These are phyloP conservation scores for Sedum album DNA, from an alignment of 164 flowering plant species.

Conservation along the genomic window DNA sequence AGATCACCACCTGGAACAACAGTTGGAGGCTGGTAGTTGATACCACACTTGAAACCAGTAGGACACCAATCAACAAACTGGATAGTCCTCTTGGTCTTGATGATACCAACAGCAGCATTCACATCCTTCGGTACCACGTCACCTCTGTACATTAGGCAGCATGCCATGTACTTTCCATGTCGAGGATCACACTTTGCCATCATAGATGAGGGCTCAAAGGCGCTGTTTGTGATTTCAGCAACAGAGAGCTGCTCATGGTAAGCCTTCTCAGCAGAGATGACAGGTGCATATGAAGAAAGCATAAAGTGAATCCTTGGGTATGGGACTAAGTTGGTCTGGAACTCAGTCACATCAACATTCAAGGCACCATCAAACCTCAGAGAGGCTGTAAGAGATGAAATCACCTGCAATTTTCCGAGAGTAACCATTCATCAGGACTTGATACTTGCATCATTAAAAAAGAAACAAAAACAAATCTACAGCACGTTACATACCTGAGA, in stretches of 20 bases:
- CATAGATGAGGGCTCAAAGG: background rate
- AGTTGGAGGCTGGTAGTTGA: conserved; percentile 2
- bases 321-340: background rate
- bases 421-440: background rate
- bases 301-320: too few relatives aligned
- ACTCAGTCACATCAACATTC: background rate
- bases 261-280: background rate
- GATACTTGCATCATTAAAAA: too few relatives aligned
- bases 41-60: background rate
- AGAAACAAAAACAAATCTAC: background rate
- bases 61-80: background rate
- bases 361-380: background rate
- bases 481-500: background rate
- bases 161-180: conserved; percentile 1
- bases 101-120: background rate
- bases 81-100: conserved; percentile 3
- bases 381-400: background rate
- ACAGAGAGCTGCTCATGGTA: background rate
- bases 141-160: conserved; percentile 2
- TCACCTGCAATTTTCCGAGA: background rate
- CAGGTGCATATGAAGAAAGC: background rate
- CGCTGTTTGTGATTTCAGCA: background rate
- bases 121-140: conserved; percentile 1
- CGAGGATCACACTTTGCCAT: background rate
- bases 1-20: background rate